phyloP scores from a whole-genome alignment of 2,329 filamentous ascomycete species.

The Phialophora tarda region DNA sequence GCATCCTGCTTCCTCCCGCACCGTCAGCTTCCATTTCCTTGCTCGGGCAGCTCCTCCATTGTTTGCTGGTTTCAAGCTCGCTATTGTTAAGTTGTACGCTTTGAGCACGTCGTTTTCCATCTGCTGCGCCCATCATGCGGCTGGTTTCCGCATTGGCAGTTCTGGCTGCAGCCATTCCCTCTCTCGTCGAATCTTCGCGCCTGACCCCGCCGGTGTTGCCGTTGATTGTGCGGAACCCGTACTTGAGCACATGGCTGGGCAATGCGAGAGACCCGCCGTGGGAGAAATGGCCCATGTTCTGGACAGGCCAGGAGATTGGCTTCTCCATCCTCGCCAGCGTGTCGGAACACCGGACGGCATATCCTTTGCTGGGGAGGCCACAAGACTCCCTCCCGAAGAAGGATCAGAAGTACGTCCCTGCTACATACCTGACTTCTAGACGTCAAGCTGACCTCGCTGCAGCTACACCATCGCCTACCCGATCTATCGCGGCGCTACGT shows the following conservation, averaged over 20 bases:
- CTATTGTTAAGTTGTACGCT: slow-evolving; percentile 5
- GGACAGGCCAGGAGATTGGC: slow-evolving; percentile 72
- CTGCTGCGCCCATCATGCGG: slow-evolving; percentile 34
- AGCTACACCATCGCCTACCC: slow-evolving; percentile 66
- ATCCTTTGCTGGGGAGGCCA: slow-evolving; percentile 68
- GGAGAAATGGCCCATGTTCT: slow-evolving; percentile 87
- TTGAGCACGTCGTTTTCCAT: not conserved
- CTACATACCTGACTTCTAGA: too few species aligned
- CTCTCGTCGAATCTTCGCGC: slow-evolving; percentile 32
- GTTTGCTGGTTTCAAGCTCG: not conserved
- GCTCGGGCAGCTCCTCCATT: slow-evolving; percentile 3
- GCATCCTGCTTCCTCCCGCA: slow-evolving; percentile 9
- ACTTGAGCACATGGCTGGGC: slow-evolving; percentile 72
- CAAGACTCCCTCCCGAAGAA: slow-evolving; percentile 67
- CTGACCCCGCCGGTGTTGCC: slow-evolving; percentile 67
- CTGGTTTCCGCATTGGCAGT: slow-evolving; percentile 37
- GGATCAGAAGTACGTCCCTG: slow-evolving; percentile 66
- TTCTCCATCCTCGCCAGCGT: slow-evolving; percentile 68
- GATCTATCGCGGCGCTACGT: slow-evolving; percentile 64
- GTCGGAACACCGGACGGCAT: slow-evolving; percentile 64
- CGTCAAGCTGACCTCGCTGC: slow-evolving; percentile 9
- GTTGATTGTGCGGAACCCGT: slow-evolving; percentile 75
- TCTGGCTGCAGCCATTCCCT: slow-evolving; percentile 30
- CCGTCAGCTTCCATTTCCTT: slow-evolving; percentile 1
- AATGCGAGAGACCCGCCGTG: slow-evolving; percentile 75